Base-by-base conservation (phyloP, 768 basidiomycete genomes). In the Astraeus odoratus region DNA sequence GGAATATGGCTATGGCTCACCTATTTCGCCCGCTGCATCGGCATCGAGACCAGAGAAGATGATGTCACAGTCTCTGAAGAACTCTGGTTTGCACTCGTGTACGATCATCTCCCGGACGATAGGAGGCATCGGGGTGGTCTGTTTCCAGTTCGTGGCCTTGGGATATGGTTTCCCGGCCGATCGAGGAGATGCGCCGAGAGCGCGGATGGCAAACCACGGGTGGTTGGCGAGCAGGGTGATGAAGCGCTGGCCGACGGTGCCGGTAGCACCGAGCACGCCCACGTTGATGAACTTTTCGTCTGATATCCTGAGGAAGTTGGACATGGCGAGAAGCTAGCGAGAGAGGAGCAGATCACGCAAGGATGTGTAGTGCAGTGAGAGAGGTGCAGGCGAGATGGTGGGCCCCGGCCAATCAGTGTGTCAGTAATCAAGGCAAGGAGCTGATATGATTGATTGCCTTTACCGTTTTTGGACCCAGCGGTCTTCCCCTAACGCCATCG, bases 41-140 rank as follows among this genome's bases (percentile, higher is more conserved):
- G 86, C 81, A 66, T 98, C 96, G 47, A 99, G 68, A n/a, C 96
- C 96, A 0, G 90, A 94, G 66, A 99, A 99, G 33, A 98, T 77
- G 50, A 98, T 72, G 8, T 76, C 75, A 61, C 94, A 97, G 8
- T 86, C 86, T 30, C 63, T 57, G 57, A 97, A 97, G 40, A 81
- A 71, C 49, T 81, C 75, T 3, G 91, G 80, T 39, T 70, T 70
- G 71, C 96, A 99, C 50, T 85, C 81, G 48, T 73, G 66, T 5
- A 98, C 84, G 46, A 82, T 57, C 42, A 42, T 48, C 27, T 76
- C 74, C 37, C 74, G 68, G 22, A 86, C 85, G 12, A 51, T 51
- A 20, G 67, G 44, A 1, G 95, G 95, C 50, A 97, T 85, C 1
- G 80, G 81, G 0, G 74, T 73, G 0, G 76, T 61, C 63, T 96